Evolutionary conservation across 306 rosid species (phyloP).

Genomic region (Quercus variabilis): DNA sequence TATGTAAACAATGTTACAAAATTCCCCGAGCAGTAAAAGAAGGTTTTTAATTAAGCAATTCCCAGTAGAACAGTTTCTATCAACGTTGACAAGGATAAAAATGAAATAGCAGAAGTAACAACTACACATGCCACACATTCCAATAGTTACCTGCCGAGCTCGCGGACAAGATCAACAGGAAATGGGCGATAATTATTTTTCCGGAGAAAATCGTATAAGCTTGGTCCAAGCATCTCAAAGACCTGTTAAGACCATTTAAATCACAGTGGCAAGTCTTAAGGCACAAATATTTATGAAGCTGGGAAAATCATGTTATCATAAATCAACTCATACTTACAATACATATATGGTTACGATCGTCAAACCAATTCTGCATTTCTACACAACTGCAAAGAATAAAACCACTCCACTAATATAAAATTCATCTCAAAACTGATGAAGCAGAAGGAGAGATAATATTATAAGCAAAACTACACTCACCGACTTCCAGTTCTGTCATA

Average conservation of each 20-base stretch:
- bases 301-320: conserved; percentile 83
- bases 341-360: conserved; percentile 99
- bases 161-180: conserved; percentile 99
- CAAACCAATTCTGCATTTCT: conserved; percentile 99
- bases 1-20: no score
- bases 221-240: conserved; percentile 99
- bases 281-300: conserved; percentile 55
- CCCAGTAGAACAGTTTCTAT: neutral
- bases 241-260: conserved; percentile 99
- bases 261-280: conserved; percentile 64
- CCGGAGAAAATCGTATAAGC: conserved; percentile 99
- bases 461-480: conserved; percentile 38
- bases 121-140: conserved; percentile 99
- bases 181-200: conserved; percentile 99
- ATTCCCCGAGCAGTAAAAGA: no score
- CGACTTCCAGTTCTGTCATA: conserved; percentile 88
- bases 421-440: conserved; percentile 31
- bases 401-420: conserved; percentile 53
- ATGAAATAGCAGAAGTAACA: conserved; percentile 46
- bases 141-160: conserved; percentile 99
- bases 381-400: conserved; percentile 99
- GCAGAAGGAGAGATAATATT: neutral
- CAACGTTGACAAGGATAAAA: neutral
- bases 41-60: no score
- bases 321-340: conserved; percentile 92